Evolutionary conservation across 495 filamentous ascomycete genomes (phyloP).

Genomic region (Letharia lupina): DNA sequence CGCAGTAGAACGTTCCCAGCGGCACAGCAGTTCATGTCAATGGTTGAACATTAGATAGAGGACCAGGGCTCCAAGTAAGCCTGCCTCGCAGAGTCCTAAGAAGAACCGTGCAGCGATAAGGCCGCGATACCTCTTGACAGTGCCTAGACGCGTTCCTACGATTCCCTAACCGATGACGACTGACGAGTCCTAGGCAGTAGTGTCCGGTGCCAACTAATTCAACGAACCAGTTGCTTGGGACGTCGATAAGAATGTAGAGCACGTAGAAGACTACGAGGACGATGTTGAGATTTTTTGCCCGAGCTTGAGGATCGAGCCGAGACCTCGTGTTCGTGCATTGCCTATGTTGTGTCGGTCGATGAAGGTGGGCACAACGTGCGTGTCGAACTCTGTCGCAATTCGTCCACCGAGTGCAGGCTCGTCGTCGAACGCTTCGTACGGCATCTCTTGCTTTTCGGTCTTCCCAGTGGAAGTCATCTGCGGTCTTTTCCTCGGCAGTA

Average conservation of each 20-base stretch:
- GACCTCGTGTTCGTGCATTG: slow-evolving; percentile 40
- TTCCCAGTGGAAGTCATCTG: not conserved
- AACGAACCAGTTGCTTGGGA: slow-evolving; percentile 38
- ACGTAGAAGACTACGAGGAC: slow-evolving; percentile 43
- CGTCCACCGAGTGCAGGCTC: slow-evolving; percentile 27
- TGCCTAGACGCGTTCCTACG: slow-evolving; percentile 45
- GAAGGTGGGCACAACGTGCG: slow-evolving; percentile 35
- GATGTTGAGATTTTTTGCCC: slow-evolving; percentile 37
- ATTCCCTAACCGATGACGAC: slow-evolving; percentile 39
- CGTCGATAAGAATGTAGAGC: slow-evolving; percentile 42
- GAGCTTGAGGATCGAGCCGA: slow-evolving; percentile 36
- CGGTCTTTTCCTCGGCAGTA: not conserved
- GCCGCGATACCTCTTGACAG: slow-evolving; percentile 38
- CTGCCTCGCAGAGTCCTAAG: slow-evolving; percentile 39
- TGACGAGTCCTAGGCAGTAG: slow-evolving; percentile 21
- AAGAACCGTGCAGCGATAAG: slow-evolving; percentile 35
- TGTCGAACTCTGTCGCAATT: slow-evolving; percentile 30
- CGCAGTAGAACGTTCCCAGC: slow-evolving; percentile 55
- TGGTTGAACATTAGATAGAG: slow-evolving; percentile 45
- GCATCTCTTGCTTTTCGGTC: not conserved
- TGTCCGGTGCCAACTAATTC: slow-evolving; percentile 32
- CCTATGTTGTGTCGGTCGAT: slow-evolving; percentile 48
- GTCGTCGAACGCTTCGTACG: slow-evolving; percentile 8
- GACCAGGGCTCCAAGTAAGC: slow-evolving; percentile 46
- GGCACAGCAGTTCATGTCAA: slow-evolving; percentile 35